Base-by-base conservation (phyloP, 805 yeast genomes). In the Myxozyma udenii region DNA sequence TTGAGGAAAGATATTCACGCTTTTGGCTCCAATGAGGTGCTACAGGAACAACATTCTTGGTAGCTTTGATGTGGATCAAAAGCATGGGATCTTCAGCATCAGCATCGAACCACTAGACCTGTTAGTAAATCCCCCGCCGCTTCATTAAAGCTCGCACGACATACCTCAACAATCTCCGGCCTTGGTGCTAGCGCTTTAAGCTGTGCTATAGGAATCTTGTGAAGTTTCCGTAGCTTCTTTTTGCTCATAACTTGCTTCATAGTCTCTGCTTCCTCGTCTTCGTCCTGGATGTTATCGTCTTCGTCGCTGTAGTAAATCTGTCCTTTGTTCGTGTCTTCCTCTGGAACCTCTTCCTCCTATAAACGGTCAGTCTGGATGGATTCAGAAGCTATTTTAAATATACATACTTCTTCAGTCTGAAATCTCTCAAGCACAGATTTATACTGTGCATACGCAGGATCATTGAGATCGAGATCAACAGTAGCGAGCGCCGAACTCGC, bases 11-110 rank as follows among this genome's bases (percentile, higher is more conserved):
- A 61, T 83, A 89, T 35, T 86, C 96, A 46, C 85, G 72, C 63
- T 87, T 88, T 14, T 77, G 70, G 47, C 79, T 80, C 98, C 98
- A 91, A 67, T 89, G 93, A 0, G 69, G 63, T 0, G 98, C 98
- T 1, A 91, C 87, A 1, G 81, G 86, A 0, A 90, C 82, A 1
- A 71, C 75, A 58, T 87, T 86, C 50, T 80, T 81, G 32, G 73
- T 69, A 0, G 83, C 70, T 64, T 90, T 91, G 44, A 91, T 66
- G 21, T 75, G 71, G 0, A 86, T 80, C 12, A 81, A 73, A 19
- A 89, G 64, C 43, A 72, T 68, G 1, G 98, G 96, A 61, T 87
- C 91, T 0, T 74, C 75, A 0, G 97, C 84, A 70, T 90, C 93
- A 1, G 82, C 84, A 66, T 93, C 98, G 61, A 72, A 79, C 95